Conservation (phyloP, 73 alveolate species). For the Tetrahymena thermophila region DNA sequence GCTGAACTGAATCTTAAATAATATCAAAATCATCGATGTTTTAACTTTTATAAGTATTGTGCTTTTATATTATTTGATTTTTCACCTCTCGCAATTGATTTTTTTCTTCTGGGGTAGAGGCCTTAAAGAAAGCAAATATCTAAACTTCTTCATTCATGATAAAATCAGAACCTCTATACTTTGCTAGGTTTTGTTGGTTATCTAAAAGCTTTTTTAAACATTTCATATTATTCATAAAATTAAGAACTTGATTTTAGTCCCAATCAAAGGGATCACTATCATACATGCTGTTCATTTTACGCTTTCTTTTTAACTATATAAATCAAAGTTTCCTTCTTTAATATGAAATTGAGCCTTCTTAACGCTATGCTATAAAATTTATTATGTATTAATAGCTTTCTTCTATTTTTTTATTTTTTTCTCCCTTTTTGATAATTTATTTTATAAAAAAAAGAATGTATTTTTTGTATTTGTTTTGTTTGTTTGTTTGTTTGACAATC, state of each 20-base stretch:
- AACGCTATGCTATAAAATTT: no score
- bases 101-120: background rate
- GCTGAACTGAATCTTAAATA: background rate
- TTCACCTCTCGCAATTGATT: background rate
- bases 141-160: background rate
- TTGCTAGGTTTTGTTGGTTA: background rate
- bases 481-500: no score
- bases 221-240: background rate
- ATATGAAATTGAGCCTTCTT: background rate
- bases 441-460: background rate
- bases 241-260: background rate
- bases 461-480: no score
- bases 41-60: background rate
- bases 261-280: background rate
- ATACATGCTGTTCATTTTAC: background rate
- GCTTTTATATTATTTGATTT: background rate
- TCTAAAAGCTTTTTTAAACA: background rate
- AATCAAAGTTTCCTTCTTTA: background rate
- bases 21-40: background rate
- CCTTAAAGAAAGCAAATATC: background rate
- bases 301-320: background rate
- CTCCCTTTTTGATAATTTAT: background rate
- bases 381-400: background rate
- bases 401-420: no score
- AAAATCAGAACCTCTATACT: background rate